Base-by-base conservation (phyloP, 441 rosid species). In the Pelargonium myrrhifolium region DNA sequence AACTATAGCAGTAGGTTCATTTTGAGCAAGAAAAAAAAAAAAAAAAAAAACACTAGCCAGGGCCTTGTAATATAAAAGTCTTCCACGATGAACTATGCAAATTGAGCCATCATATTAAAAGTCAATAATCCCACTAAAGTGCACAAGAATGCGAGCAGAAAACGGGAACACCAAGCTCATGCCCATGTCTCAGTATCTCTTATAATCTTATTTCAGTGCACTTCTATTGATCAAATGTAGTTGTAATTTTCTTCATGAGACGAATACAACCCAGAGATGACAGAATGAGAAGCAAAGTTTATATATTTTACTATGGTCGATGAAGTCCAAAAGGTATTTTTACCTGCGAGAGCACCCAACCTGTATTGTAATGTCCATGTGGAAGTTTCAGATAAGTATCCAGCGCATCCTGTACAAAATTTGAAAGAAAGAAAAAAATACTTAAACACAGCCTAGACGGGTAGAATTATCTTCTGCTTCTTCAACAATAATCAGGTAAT, bases 321-420 rank as follows among this genome's bases (percentile, higher is more conserved):
- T 55, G 58, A 40, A 76, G 62, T 67, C 39, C 62, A 73, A 62
- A 65, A 28, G 28, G 68, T 60, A 47, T 31, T 69, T 69, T n/a
- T n/a, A 83, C 89, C 85, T 83, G 86, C 42, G 75, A 67, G 68
- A 83, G 84, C 68, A 83, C 84, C 89, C 86, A 85, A 58, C 76
- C 79, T 40, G 89, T 85, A 72, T 78, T 75, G 71, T 83, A 83
- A 68, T 85, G 86, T 77, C 78, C 81, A 69, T 70, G 76, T 58
- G 89, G 72, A 73, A 83, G 84, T 64, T 72, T 81, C 43, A 73
- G 79, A 72, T 69, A 83, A 56, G 62, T 75, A 74, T 76, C 70
- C 71, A 83, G 65, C 62, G 89, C 83, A 65, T 85, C 87, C 89
- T 85, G 80, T 18, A 55, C 64, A 71, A 68, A 62, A 62, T 55